Percentiles rank a stretch among this genome's conserved stretches.
phyloP scores from a whole-genome alignment of 2,329 filamentous ascomycete species.

The Trichoderma arundinaceum region DNA sequence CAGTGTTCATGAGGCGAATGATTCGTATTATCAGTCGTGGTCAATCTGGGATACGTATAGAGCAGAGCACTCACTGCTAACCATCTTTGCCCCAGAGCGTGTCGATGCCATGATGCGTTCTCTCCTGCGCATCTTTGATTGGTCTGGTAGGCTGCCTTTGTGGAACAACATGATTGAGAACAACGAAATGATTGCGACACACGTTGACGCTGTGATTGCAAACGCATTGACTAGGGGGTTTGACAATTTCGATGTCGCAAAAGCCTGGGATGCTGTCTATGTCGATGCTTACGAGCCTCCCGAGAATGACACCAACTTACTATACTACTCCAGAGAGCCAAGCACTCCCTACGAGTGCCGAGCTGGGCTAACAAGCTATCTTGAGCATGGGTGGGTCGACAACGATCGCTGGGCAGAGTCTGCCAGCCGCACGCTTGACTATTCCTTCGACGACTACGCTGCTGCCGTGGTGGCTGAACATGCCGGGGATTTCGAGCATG shows the following conservation, averaged over 20 bases:
- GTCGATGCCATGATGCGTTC: slow-evolving; percentile 56
- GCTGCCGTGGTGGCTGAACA: slow-evolving; percentile 49
- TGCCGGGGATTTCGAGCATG: slow-evolving; percentile 43
- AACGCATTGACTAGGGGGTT: slow-evolving; percentile 53
- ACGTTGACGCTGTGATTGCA: slow-evolving; percentile 55
- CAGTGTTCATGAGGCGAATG: slow-evolving; percentile 47
- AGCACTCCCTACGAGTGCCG: slow-evolving; percentile 53
- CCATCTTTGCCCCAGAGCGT: slow-evolving; percentile 53
- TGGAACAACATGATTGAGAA: slow-evolving; percentile 58
- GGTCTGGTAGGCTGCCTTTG: slow-evolving; percentile 53
- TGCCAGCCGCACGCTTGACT: slow-evolving; percentile 54
- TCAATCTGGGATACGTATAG: slow-evolving; percentile 58
- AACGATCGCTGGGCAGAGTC: slow-evolving; percentile 56
- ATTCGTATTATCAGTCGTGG: slow-evolving; percentile 58
- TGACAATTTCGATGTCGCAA: slow-evolving; percentile 48
- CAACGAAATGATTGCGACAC: slow-evolving; percentile 58
- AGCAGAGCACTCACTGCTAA: slow-evolving; percentile 53
- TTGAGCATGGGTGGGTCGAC: slow-evolving; percentile 52
- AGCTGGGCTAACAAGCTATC: slow-evolving; percentile 53
- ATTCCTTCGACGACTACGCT: slow-evolving; percentile 54
- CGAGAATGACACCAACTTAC: slow-evolving; percentile 49
- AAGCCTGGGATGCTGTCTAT: slow-evolving; percentile 51
- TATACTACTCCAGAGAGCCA: slow-evolving; percentile 55
- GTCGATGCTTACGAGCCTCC: slow-evolving; percentile 54
- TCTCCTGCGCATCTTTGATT: slow-evolving; percentile 53